Conservation (phyloP, 2,329 filamentous ascomycete species). For the Tolypocladium nubicola region DNA sequence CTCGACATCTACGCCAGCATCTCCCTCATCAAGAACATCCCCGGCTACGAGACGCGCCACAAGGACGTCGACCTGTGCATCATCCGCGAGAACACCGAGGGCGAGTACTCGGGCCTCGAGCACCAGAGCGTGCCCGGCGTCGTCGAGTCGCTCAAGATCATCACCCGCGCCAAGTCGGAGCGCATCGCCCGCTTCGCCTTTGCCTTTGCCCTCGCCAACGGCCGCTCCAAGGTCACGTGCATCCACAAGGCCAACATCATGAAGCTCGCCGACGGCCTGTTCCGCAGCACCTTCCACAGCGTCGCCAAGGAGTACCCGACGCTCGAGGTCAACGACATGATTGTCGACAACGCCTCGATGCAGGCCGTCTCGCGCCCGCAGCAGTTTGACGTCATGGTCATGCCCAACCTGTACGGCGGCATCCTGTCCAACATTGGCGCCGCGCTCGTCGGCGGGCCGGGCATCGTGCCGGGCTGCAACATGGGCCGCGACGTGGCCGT, state of each 20-base stretch:
- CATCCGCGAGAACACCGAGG: slow-evolving; percentile 99
- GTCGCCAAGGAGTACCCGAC: slow-evolving; percentile 92
- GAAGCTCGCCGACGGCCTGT: slow-evolving; percentile 98
- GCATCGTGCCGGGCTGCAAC: slow-evolving; percentile 97
- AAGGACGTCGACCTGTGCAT: slow-evolving; percentile 97
- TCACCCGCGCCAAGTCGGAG: slow-evolving; percentile 97
- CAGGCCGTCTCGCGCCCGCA: slow-evolving; percentile 93
- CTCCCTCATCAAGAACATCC: slow-evolving; percentile 98
- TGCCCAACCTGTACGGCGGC: slow-evolving; percentile 98
- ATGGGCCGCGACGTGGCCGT: slow-evolving; percentile 98
- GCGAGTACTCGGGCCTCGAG: slow-evolving; percentile 97
- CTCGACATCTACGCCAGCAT: slow-evolving; percentile 99
- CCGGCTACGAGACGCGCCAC: slow-evolving; percentile 95
- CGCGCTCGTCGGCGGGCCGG: slow-evolving; percentile 90
- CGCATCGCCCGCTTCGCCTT: slow-evolving; percentile 99
- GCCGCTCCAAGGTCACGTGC: slow-evolving; percentile 98
- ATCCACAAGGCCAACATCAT: slow-evolving; percentile 99
- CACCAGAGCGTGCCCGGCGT: slow-evolving; percentile 95
- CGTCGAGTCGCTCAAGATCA: slow-evolving; percentile 99
- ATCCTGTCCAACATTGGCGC: slow-evolving; percentile 98
- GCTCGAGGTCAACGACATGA: slow-evolving; percentile 97
- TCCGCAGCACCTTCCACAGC: slow-evolving; percentile 93
- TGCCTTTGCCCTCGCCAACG: slow-evolving; percentile 94
- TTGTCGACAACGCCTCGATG: slow-evolving; percentile 99
- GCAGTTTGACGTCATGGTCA: slow-evolving; percentile 99